Evolutionary conservation across 108 stramenopile species (phyloP).

Genomic region (Skeletonema costatum): DNA sequence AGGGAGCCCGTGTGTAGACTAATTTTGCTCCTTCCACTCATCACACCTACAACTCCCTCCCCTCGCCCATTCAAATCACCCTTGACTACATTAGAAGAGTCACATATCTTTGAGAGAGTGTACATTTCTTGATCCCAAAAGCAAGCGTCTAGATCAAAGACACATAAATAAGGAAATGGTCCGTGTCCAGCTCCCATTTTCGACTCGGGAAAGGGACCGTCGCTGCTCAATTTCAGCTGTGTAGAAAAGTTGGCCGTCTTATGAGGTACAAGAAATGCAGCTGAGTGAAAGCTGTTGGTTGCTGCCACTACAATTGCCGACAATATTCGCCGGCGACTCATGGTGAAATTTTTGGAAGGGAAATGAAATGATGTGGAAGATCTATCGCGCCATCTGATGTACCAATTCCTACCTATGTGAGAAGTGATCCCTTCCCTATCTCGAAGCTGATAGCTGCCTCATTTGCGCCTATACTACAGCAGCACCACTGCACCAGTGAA

Average conservation of each 20-base stretch:
- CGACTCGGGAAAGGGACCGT: slow-evolving; percentile 23
- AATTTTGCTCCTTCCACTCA: slow-evolving; percentile 68
- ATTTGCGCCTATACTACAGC: too few relatives aligned
- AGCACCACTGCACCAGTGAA: too few relatives aligned
- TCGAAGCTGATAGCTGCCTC: too few relatives aligned
- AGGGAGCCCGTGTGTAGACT: slow-evolving; percentile 74
- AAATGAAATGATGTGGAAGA: not conserved
- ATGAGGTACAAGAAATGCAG: slow-evolving; percentile 10
- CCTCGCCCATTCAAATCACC: slow-evolving; percentile 79
- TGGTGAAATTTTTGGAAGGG: too few relatives aligned
- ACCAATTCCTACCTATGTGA: not conserved
- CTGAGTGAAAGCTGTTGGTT: not conserved
- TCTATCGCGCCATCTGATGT: not conserved
- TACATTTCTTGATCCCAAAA: slow-evolving; percentile 95
- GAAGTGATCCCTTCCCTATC: too few relatives aligned
- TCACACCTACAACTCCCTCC: slow-evolving; percentile 79
- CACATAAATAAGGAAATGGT: slow-evolving; percentile 65
- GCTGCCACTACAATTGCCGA: slow-evolving; percentile 15
- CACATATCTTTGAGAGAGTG: slow-evolving; percentile 62
- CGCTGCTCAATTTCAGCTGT: not conserved
- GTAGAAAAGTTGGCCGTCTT: not conserved
- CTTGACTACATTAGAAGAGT: slow-evolving; percentile 46
- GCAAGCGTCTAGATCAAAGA: slow-evolving; percentile 90
- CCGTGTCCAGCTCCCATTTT: not conserved
- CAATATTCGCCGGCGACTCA: slow-evolving; percentile 1